Evolutionary conservation across 257 asterid genomes (phyloP).

Genomic region (Lantana camara): DNA sequence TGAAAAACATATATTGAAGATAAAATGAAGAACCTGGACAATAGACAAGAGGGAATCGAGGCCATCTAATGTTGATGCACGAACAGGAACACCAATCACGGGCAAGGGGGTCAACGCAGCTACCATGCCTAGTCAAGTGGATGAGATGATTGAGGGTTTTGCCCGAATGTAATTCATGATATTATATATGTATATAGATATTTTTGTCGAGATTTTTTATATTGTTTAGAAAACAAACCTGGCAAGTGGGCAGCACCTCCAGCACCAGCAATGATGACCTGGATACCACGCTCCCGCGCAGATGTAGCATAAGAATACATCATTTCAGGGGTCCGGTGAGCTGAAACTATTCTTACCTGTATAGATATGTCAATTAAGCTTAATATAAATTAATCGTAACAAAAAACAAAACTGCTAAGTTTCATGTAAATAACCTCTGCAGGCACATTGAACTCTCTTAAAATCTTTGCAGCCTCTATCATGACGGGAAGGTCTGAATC

Average conservation of each 20-base stretch:
- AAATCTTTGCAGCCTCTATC: conserved; percentile 92
- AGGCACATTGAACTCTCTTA: conserved; percentile 80
- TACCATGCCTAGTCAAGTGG: conserved; percentile 75
- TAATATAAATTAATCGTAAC: background rate
- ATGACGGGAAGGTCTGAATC: conserved; percentile 99
- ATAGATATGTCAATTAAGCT: conserved; percentile 17
- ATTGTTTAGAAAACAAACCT: too few relatives aligned
- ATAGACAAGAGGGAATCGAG: conserved; percentile 93
- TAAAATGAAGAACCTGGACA: conserved; percentile 75
- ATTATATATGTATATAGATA: too few relatives aligned
- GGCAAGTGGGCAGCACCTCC: conserved; percentile 99
- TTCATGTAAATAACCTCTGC: conserved; percentile 58
- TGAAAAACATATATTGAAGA: background rate
- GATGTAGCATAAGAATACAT: conserved; percentile 81
- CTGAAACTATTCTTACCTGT: conserved; percentile 94
- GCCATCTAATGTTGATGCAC: conserved; percentile 90
- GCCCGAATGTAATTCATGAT: background rate
- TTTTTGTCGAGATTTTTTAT: too few relatives aligned
- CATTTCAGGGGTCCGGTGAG: conserved; percentile 91
- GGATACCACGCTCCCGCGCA: conserved; percentile 91
- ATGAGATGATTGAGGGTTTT: conserved; percentile 9
- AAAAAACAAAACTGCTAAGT: conserved; percentile 6
- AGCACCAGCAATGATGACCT: conserved; percentile 96
- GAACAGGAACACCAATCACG: conserved; percentile 97
- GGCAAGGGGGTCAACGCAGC: conserved; percentile 98